Evolutionary conservation across 306 rosid genomes (phyloP).

Genomic region (Sicyos edulis): DNA sequence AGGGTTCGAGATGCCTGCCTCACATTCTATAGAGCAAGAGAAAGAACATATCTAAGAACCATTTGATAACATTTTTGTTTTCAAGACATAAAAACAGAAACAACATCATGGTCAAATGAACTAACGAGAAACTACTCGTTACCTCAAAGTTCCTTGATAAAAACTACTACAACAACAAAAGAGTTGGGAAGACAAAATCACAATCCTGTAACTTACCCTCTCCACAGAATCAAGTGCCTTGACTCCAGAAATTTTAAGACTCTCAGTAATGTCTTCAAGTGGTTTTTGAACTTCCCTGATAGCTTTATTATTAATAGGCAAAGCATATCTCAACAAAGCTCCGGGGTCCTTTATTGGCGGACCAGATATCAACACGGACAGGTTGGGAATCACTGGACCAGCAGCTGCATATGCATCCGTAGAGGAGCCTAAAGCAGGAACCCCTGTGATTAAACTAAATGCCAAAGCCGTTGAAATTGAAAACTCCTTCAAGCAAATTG

Average conservation of each 20-base stretch:
- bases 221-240: conserved; percentile 87
- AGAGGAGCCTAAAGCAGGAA: conserved; percentile 51
- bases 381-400: conserved; percentile 55
- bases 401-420: conserved; percentile 54
- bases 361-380: conserved; percentile 82
- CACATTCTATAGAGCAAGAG: conserved; percentile 48
- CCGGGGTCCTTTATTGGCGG: conserved; percentile 97
- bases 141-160: too few relatives aligned
- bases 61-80: background rate
- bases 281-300: conserved; percentile 94
- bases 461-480: conserved; percentile 75
- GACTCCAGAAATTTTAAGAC: conserved; percentile 80
- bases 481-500: conserved; percentile 61
- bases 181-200: background rate
- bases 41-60: background rate
- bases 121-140: too few relatives aligned
- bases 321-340: conserved; percentile 81
- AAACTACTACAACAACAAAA: background rate
- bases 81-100: background rate
- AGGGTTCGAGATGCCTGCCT: conserved; percentile 81
- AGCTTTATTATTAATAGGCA: conserved; percentile 90
- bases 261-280: conserved; percentile 88
- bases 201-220: conserved; percentile 54
- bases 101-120: conserved; percentile 19
- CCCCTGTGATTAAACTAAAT: conserved; percentile 70